Conservation (phyloP, 2,329 filamentous ascomycete genomes). For the Penicillium hesseltinei region DNA sequence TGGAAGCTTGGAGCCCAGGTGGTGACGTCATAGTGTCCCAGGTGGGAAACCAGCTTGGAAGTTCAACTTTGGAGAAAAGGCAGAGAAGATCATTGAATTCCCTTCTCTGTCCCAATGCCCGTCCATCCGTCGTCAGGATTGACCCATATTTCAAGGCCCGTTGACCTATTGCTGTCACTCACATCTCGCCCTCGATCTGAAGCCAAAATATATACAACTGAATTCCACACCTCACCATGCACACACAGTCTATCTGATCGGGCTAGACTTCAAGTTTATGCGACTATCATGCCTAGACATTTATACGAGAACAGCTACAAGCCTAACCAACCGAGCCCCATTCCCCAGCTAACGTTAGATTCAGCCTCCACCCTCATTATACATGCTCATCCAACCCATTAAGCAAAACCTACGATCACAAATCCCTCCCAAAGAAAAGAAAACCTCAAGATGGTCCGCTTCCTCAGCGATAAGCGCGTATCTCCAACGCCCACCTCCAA, state of each 20-base stretch:
- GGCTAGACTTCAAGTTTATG: no score
- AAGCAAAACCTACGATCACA: neutral
- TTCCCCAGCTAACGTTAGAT: neutral
- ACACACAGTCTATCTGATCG: no score
- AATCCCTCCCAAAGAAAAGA: no score
- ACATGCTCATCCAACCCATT: no score
- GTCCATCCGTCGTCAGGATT: no score
- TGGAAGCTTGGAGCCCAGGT: neutral
- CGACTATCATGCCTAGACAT: neutral
- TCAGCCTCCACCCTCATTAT: neutral
- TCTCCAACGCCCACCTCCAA: neutral
- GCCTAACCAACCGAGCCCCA: neutral
- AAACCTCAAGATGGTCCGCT: conserved; percentile 5
- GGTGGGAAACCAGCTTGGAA: neutral
- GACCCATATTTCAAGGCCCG: neutral
- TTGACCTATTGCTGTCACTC: neutral
- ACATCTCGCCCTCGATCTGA: neutral
- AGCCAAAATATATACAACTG: neutral
- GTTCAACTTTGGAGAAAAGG: neutral
- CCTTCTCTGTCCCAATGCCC: no score
- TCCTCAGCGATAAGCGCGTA: conserved; percentile 7
- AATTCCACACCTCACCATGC: no score
- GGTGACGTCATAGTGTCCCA: neutral
- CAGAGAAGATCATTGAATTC: neutral
- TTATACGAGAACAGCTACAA: neutral